A percentile compares a stretch with the other conserved stretches of the same genome.
These are phyloP conservation scores for Mortierella sp. DNA, from an alignment of 371 early-diverging fungal genomes.

Conservation along the genomic window DNA sequence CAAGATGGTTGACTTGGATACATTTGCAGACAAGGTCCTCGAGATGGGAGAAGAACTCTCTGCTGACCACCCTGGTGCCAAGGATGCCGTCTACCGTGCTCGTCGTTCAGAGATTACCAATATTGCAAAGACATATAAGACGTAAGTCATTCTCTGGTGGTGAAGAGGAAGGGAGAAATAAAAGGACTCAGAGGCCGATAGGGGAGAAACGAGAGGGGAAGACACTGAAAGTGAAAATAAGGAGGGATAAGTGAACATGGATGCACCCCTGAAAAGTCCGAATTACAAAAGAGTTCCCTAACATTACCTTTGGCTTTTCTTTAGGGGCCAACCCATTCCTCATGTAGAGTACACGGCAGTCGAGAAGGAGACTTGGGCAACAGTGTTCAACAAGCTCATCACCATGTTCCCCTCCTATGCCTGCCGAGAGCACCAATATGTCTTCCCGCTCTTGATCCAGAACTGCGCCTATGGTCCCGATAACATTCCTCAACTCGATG, in stretches of 20 bases:
- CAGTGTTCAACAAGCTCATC: slow-evolving; percentile 85
- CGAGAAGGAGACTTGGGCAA: slow-evolving; percentile 91
- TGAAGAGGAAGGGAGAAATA: not conserved
- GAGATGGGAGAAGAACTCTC: slow-evolving; percentile 94
- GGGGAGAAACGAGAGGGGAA: not conserved
- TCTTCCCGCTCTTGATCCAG: slow-evolving; percentile 92
- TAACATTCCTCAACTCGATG: slow-evolving; percentile 93
- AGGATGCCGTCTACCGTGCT: slow-evolving; percentile 88
- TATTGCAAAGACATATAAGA: slow-evolving; percentile 86
- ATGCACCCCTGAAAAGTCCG: not conserved
- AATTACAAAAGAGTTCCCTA: not conserved
- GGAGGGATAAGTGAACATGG: not conserved
- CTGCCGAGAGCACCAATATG: slow-evolving; percentile 93
- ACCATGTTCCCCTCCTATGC: slow-evolving; percentile 90
- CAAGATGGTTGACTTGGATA: slow-evolving; percentile 92
- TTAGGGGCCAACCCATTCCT: slow-evolving; percentile 84
- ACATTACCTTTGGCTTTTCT: not conserved
- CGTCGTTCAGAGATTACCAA: slow-evolving; percentile 91
- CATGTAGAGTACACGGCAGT: slow-evolving; percentile 85
- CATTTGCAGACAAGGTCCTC: slow-evolving; percentile 93
- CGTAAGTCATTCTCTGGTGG: slow-evolving; percentile 52
- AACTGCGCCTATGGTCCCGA: slow-evolving; percentile 92
- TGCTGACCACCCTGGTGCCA: slow-evolving; percentile 96
- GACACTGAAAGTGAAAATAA: not conserved
- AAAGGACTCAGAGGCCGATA: not conserved